Percentiles rank a stretch among this genome's conserved stretches.
phyloP scores from a whole-genome alignment of 148 eudicot species.

The Chenopodium suecicum region DNA sequence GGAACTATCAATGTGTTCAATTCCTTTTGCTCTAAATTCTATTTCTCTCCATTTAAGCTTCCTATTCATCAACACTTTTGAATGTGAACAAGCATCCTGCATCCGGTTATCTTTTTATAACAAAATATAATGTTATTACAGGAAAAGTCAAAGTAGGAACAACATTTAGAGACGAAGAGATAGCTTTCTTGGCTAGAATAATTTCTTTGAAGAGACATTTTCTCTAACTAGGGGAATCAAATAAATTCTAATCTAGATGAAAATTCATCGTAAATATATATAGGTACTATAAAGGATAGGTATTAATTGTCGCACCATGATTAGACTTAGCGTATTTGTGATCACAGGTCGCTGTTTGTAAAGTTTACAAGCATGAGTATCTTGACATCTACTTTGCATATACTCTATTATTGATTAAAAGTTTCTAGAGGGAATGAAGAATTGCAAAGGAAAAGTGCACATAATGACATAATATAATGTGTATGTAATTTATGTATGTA shows the following conservation, averaged over 20 bases:
- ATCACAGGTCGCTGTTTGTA: neutral
- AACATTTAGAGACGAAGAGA: too few relatives aligned
- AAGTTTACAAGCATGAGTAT: neutral
- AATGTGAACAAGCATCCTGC: neutral
- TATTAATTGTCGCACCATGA: neutral
- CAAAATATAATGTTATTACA: too few relatives aligned
- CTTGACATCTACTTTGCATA: neutral
- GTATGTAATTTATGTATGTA: neutral
- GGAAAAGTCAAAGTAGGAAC: too few relatives aligned
- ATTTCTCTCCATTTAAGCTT: too few relatives aligned
- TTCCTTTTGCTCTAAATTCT: neutral
- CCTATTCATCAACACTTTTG: neutral
- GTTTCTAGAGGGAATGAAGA: neutral
- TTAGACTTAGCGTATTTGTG: neutral
- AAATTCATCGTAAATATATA: neutral
- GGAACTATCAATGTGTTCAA: slow-evolving; percentile 28
- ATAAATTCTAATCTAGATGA: neutral
- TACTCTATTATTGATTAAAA: neutral
- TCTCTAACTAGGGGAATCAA: neutral
- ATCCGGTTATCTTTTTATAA: neutral
- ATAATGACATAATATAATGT: neutral
- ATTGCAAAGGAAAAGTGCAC: slow-evolving; percentile 4
- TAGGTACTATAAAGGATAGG: neutral
- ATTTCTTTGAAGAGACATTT: neutral
- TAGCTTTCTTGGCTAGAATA: neutral